Evolutionary conservation across 2,329 filamentous ascomycete genomes (phyloP), one percentile per base, ranked within the genome.

Genomic region (Aulographum hederae): DNA sequence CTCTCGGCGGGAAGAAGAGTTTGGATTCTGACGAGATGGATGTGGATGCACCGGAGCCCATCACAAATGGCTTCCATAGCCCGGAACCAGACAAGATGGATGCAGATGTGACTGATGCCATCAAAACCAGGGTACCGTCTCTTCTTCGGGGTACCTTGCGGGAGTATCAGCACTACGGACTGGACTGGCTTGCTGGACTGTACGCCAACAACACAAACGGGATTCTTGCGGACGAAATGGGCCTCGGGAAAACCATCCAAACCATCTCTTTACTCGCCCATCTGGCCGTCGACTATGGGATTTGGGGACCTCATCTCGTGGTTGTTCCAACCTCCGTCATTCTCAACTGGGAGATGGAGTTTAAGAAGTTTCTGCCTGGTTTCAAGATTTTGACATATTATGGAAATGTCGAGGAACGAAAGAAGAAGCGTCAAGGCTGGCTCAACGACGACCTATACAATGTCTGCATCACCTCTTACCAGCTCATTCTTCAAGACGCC

Each of bases 331-430:
- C 89, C 2, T 95, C 85, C 53, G 91, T 98, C 30, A 94, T 98
- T 67, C 70, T 98, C 40, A 98, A 98, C 49, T 98, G 89, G 89
- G 91, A 98, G 52, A 95, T 95, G 78, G 89, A 98, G 54, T 98
- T 98, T 65, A 95, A 95, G 49, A 98, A 98, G 51, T 98, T 86
- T 72, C 81, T 85, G 35, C 89, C 91, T 3, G 86, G 89, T 0
- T 98, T 98, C 63, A 95, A 94, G 50, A 92, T 98, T 34, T 63
- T 98, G 36, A 89, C 85, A 0, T 98, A 98, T 57, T 98, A 95
- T 49, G 89, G 91, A 27, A 81, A 77, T 26, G 78, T 85, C 44
- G 84, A 94, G 41, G 89, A 98, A 54, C 76, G 89, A 28, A 85
- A 81, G 50, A 67, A 76, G 41, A 95, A 95, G 53, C 77, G 91